phyloP scores from a whole-genome alignment of 768 basidiomycete genomes.

The Leccinellum albellum region DNA sequence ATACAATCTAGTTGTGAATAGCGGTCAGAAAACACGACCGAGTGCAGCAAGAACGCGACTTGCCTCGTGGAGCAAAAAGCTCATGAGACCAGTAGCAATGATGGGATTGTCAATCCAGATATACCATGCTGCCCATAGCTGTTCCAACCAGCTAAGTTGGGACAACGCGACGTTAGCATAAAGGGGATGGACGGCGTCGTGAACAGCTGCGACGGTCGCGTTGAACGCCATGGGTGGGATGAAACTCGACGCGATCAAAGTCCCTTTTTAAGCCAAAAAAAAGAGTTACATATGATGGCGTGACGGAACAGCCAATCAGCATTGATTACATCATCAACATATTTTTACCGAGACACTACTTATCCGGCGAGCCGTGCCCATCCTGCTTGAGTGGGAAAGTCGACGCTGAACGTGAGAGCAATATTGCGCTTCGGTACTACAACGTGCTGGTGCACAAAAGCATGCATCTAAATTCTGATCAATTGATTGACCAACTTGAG shows the following conservation, averaged over 20 bases:
- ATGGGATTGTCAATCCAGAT: conserved; percentile 82
- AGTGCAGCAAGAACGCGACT: conserved; percentile 19
- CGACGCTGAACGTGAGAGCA: too few relatives aligned
- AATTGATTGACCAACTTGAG: too few relatives aligned
- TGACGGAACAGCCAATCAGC: neutral
- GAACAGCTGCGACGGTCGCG: conserved; percentile 29
- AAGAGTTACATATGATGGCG: neutral
- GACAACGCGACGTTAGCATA: conserved; percentile 59
- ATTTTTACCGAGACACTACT: too few relatives aligned
- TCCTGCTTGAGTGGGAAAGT: too few relatives aligned
- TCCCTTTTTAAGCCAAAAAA: neutral
- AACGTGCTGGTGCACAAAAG: too few relatives aligned
- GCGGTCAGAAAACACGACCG: neutral
- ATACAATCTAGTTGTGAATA: conserved; percentile 64
- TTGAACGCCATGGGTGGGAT: conserved; percentile 41
- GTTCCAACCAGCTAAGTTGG: conserved; percentile 67
- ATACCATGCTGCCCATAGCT: conserved; percentile 85
- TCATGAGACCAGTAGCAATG: conserved; percentile 90
- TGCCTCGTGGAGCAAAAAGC: conserved; percentile 92
- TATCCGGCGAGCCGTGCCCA: too few relatives aligned
- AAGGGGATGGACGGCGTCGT: conserved; percentile 37
- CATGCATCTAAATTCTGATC: too few relatives aligned
- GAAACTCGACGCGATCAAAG: neutral
- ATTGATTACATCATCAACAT: neutral
- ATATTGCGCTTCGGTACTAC: too few relatives aligned